A percentile compares a stretch with the other conserved stretches of the same genome.
These are phyloP conservation scores for Lentinula sp. DNA, from an alignment of 768 basidiomycete species.

Conservation along the genomic window DNA sequence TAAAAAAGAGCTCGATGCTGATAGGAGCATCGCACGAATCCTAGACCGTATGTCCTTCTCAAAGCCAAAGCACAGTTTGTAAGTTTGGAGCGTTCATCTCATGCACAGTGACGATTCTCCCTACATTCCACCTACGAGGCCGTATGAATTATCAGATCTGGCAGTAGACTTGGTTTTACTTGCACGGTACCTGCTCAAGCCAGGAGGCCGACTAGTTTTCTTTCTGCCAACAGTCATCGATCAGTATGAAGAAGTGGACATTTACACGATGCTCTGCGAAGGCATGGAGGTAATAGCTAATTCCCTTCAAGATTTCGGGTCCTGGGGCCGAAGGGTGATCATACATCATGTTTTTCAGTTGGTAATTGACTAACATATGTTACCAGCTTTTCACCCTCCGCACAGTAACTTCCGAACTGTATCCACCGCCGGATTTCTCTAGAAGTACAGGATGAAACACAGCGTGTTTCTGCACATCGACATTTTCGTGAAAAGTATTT, in stretches of 20 bases:
- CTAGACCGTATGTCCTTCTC: conserved; percentile 30
- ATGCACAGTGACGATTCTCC: conserved; percentile 47
- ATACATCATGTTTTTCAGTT: neutral
- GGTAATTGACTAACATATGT: neutral
- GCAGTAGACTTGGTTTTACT: conserved; percentile 76
- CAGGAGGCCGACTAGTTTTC: conserved; percentile 87
- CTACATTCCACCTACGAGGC: conserved; percentile 85
- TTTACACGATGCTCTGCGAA: conserved; percentile 69
- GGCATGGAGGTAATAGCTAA: conserved; percentile 89
- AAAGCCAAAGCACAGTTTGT: neutral
- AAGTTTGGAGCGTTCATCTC: neutral
- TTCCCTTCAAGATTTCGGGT: conserved; percentile 89
- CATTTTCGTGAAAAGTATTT: conserved; percentile 89
- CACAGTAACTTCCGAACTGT: conserved; percentile 46
- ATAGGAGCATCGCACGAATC: conserved; percentile 29
- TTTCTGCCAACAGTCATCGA: conserved; percentile 92
- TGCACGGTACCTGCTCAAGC: conserved; percentile 79
- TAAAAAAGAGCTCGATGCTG: conserved; percentile 41
- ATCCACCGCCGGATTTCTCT: conserved; percentile 48
- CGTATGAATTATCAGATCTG: conserved; percentile 87
- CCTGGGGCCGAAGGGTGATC: conserved; percentile 88
- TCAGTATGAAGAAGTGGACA: conserved; percentile 84
- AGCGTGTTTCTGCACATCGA: conserved; percentile 75
- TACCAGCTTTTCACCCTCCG: conserved; percentile 84
- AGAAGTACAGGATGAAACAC: neutral